Base-by-base conservation (phyloP, 1,284 basidiomycete species). In the Pascua sp. region DNA sequence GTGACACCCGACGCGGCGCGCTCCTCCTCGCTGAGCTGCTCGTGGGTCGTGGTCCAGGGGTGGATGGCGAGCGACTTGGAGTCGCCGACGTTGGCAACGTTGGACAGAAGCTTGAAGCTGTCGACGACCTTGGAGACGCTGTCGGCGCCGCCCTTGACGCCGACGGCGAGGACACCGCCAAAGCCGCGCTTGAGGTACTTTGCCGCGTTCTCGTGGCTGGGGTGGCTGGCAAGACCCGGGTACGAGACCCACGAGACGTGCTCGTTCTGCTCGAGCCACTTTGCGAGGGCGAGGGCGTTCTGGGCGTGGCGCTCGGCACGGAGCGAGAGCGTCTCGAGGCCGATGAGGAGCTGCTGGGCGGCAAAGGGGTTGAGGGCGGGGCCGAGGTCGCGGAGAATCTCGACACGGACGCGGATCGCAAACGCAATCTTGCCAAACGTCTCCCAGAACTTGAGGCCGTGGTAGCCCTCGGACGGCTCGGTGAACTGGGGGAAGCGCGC, bases 31-130 rank as follows among this genome's bases (percentile, higher is more conserved):
- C 54, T 42, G 42, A 62, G 57, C 60, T 62, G 60, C 60, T 62
- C 60, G 80, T 81, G 91, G 1, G 91, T 94, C 17, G 91, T 94
- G 47, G 85, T 83, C 12, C 86, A 85, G 9, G 90, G 90, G 72
- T 91, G 89, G 66, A 91, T 89, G 41, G 89, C 87, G 15, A 91
- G 82, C 4, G 88, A 90, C 78, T 91, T 90, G 32, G 88, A 87
- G 64, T 90, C 84, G 5, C 81, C 81, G 36, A 91, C 88, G 70
- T 90, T 90, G 15, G 87, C 88, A 15, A 90, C 79, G 71, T 90
- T 81, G 67, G 84, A 87, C 16, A 87, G 87, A 8, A 92, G 81
- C 69, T 84, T 85, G 57, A 93, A 79, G 62, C 77, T 81, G 71
- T 92, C 90, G 38, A 93, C 88, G 42, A 89, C 81, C 53, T 81